These are phyloP conservation scores for Pleomassaria siparia DNA, from an alignment of 2,329 filamentous ascomycete genomes.

Conservation along the genomic window DNA sequence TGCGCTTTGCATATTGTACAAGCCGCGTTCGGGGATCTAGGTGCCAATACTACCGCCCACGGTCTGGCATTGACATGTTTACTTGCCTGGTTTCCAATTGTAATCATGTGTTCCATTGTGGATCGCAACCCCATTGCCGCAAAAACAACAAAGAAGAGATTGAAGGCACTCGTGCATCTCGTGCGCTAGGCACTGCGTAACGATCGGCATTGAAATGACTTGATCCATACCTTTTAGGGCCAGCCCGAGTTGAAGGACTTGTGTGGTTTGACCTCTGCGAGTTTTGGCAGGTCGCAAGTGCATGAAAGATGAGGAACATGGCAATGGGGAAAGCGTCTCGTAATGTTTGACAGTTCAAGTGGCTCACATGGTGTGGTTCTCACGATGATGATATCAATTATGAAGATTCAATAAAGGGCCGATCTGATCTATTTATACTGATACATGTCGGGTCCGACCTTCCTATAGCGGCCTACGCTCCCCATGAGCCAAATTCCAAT, in stretches of 20 bases:
- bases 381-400: too few species aligned
- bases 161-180: constrained; percentile 41
- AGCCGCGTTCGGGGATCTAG: constrained; percentile 33
- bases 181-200: constrained; percentile 33
- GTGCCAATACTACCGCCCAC: constrained; percentile 44
- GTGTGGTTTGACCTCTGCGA: too few species aligned
- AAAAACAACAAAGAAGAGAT: constrained; percentile 37
- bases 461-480: too few species aligned
- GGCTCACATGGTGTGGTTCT: too few species aligned
- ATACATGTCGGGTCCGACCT: too few species aligned
- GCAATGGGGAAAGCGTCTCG: too few species aligned
- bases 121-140: constrained; percentile 48
- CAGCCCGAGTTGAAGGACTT: constrained; percentile 15
- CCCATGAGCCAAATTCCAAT: too few species aligned
- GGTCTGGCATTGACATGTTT: constrained; percentile 47
- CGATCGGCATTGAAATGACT: constrained; percentile 19
- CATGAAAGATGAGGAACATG: too few species aligned
- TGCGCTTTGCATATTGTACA: constrained; percentile 37
- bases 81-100: constrained; percentile 47
- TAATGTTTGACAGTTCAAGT: too few species aligned
- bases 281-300: too few species aligned
- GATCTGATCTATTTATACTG: too few species aligned
- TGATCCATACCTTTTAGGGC: constrained; percentile 24
- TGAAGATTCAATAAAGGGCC: too few species aligned
- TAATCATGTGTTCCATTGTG: constrained; percentile 46